Conservation (phyloP, 768 basidiomycete species). For the Mycena polygramma region DNA sequence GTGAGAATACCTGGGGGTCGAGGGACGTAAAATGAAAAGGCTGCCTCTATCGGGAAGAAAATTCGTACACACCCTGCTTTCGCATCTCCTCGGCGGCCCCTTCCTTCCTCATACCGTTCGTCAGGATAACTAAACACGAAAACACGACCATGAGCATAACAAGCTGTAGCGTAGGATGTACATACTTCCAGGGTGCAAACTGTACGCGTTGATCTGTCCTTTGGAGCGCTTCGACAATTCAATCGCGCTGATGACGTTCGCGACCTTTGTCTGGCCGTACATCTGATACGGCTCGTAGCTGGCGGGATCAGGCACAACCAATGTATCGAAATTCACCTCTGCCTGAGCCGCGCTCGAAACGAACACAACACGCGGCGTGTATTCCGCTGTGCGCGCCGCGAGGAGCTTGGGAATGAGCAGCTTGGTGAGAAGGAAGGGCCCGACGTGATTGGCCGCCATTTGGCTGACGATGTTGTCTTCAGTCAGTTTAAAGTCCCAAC, state of each 20-base stretch:
- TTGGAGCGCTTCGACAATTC: conserved; percentile 16
- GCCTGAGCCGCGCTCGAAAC: conserved; percentile 6
- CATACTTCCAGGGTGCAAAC: conserved; percentile 12
- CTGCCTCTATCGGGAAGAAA: too few species aligned
- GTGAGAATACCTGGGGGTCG: conserved; percentile 5
- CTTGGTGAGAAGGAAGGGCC: conserved; percentile 19
- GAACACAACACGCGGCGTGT: conserved; percentile 20
- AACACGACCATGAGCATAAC: too few species aligned
- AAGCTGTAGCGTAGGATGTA: too few species aligned
- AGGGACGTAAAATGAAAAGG: too few species aligned
- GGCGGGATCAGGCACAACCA: not conserved
- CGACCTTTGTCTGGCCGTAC: conserved; percentile 18
- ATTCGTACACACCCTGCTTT: not conserved
- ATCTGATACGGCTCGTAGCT: not conserved
- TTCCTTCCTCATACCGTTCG: conserved; percentile 3
- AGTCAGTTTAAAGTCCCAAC: conserved; percentile 16
- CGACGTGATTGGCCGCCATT: conserved; percentile 9
- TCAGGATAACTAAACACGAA: conserved; percentile 5
- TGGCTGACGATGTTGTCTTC: conserved; percentile 18
- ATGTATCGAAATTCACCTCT: conserved; percentile 1
- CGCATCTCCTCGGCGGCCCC: not conserved
- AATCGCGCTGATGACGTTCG: conserved; percentile 29
- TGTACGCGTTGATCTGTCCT: conserved; percentile 20
- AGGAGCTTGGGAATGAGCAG: conserved; percentile 5
- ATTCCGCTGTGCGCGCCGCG: not conserved